These are phyloP conservation scores for Sungouiella thailandica DNA, from an alignment of 805 yeast genomes.

Conservation along the genomic window DNA sequence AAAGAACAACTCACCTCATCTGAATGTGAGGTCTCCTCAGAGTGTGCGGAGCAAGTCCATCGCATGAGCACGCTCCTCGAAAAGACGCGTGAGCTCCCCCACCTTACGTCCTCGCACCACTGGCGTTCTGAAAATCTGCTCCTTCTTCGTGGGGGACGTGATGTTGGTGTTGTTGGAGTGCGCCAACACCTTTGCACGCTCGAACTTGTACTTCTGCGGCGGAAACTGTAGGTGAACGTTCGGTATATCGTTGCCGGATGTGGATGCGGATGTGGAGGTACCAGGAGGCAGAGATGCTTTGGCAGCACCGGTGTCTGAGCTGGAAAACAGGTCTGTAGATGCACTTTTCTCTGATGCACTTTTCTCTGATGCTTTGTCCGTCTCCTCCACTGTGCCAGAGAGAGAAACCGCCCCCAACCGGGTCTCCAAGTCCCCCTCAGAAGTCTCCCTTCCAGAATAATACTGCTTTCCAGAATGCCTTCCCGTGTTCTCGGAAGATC, in stretches of 20 bases:
- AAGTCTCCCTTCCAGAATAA: neutral
- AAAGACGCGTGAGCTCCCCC: constrained; percentile 55
- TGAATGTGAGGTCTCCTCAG: neutral
- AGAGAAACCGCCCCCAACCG: neutral
- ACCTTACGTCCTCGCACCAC: constrained; percentile 55
- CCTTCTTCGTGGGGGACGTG: neutral
- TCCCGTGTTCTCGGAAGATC: too few relatives aligned
- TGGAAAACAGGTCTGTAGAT: neutral
- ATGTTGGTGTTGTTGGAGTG: too few relatives aligned
- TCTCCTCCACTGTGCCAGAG: neutral
- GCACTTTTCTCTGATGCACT: neutral
- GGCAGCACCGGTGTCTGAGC: neutral
- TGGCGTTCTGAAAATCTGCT: constrained; percentile 22
- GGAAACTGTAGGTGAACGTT: constrained; percentile 27
- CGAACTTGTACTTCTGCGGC: constrained; percentile 34
- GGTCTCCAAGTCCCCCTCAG: neutral
- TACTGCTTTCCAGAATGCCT: too few relatives aligned
- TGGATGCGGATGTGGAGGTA: neutral
- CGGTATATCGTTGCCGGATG: neutral
- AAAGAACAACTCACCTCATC: too few relatives aligned
- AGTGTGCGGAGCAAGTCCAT: constrained; percentile 24
- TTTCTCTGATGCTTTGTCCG: neutral
- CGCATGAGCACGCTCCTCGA: constrained; percentile 53
- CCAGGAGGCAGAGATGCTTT: neutral
- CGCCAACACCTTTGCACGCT: constrained; percentile 1